Percentiles rank a stretch among this genome's conserved stretches.
These are phyloP conservation scores for Fusarium virguliforme DNA, from an alignment of 2,329 filamentous ascomycete genomes.

Conservation along the genomic window DNA sequence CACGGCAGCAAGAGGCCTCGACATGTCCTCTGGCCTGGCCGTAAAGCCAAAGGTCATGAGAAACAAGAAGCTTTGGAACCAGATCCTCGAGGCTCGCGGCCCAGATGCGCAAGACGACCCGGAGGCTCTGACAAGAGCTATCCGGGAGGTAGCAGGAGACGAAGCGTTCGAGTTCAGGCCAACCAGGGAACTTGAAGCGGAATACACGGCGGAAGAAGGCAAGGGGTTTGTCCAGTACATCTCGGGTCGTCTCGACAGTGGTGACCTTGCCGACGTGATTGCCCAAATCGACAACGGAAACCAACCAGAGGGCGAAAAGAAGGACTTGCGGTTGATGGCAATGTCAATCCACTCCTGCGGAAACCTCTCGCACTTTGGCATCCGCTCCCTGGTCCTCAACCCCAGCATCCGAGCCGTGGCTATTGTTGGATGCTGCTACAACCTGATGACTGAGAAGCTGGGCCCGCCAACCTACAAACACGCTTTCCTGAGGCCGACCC, in stretches of 20 bases:
- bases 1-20: slow-evolving; percentile 84
- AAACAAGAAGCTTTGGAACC: slow-evolving; percentile 85
- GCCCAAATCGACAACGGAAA: slow-evolving; percentile 66
- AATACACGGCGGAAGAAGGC: slow-evolving; percentile 72
- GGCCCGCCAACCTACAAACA: slow-evolving; percentile 90
- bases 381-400: slow-evolving; percentile 88
- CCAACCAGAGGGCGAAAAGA: slow-evolving; percentile 42
- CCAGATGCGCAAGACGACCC: slow-evolving; percentile 60
- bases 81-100: slow-evolving; percentile 61
- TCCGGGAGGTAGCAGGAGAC: slow-evolving; percentile 56
- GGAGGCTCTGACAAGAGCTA: slow-evolving; percentile 53
- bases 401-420: slow-evolving; percentile 89
- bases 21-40: slow-evolving; percentile 84
- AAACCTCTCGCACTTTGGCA: slow-evolving; percentile 95
- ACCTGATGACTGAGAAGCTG: slow-evolving; percentile 91
- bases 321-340: slow-evolving; percentile 78
- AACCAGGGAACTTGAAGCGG: slow-evolving; percentile 63
- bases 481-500: slow-evolving; percentile 79
- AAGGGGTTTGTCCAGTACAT: slow-evolving; percentile 84
- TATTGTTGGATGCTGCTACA: slow-evolving; percentile 98
- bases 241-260: slow-evolving; percentile 80
- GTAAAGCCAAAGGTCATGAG: slow-evolving; percentile 81
- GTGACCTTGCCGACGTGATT: slow-evolving; percentile 79
- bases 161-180: slow-evolving; percentile 65
- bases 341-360: slow-evolving; percentile 98